Evolutionary conservation across 2,329 filamentous ascomycete genomes (phyloP).

Genomic region (Phyllosticta paracitricarpa): DNA sequence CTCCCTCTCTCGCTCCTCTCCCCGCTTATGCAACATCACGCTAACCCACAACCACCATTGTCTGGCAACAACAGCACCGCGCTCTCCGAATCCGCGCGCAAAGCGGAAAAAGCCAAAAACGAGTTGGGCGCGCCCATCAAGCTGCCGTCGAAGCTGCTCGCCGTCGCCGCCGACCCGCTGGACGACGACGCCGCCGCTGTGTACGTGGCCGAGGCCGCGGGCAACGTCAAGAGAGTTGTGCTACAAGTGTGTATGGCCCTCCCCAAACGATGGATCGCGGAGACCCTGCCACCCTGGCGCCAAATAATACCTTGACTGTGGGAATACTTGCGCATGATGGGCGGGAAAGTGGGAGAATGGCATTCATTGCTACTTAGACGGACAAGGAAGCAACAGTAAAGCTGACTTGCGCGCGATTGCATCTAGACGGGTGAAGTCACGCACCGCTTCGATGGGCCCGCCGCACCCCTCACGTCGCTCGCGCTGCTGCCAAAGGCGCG

Average conservation of each 20-base stretch:
- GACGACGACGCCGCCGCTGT: conserved; percentile 50
- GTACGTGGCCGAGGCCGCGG: conserved; percentile 81
- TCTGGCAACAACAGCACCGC: conserved; percentile 32
- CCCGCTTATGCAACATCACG: too few species aligned
- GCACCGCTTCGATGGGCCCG: conserved; percentile 58
- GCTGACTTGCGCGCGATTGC: background rate
- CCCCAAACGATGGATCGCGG: background rate
- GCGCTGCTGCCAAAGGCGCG: conserved; percentile 20
- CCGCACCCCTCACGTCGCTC: conserved; percentile 54
- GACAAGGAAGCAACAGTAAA: background rate
- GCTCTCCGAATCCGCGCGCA: conserved; percentile 45
- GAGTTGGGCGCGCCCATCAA: conserved; percentile 71
- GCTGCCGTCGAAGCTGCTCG: conserved; percentile 78
- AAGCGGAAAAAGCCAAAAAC: conserved; percentile 67
- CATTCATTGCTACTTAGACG: background rate
- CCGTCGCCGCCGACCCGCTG: conserved; percentile 57
- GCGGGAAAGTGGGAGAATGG: too few species aligned
- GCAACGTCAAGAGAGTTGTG: conserved; percentile 62
- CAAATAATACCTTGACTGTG: too few species aligned
- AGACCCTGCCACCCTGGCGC: too few species aligned
- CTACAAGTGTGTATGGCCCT: conserved; percentile 57
- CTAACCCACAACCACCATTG: background rate
- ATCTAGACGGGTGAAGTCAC: conserved; percentile 34
- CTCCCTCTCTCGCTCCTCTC: background rate
- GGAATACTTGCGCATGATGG: too few species aligned